phyloP scores from a whole-genome alignment of 2,329 filamentous ascomycete species.

The Immersiporthe knoxdaviesiana region DNA sequence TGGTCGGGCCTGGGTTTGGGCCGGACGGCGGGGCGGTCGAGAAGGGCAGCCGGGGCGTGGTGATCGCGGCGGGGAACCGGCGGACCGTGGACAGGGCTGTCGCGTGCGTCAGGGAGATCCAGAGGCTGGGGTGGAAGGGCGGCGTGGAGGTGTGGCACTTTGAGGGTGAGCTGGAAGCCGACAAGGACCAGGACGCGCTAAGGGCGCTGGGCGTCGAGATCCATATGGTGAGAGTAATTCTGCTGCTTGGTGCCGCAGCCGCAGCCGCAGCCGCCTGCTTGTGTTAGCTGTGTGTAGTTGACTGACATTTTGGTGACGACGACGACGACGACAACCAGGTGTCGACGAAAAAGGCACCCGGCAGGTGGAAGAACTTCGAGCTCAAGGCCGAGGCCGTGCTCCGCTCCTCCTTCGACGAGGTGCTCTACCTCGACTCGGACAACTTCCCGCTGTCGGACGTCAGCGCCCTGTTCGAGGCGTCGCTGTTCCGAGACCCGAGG shows the following conservation, averaged over 20 bases:
- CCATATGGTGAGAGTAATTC: constrained; percentile 25
- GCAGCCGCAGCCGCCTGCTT: too few species aligned
- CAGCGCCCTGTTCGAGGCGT: constrained; percentile 14
- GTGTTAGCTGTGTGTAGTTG: background rate
- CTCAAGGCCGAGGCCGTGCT: constrained; percentile 28
- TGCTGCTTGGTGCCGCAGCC: too few species aligned
- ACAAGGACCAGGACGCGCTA: constrained; percentile 16
- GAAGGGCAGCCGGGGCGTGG: constrained; percentile 22
- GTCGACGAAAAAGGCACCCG: constrained; percentile 24
- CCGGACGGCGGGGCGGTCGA: constrained; percentile 11
- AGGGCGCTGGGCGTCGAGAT: constrained; percentile 20
- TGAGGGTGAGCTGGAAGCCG: constrained; percentile 26
- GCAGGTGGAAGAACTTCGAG: constrained; percentile 30
- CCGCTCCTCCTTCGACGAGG: constrained; percentile 28
- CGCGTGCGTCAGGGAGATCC: constrained; percentile 21
- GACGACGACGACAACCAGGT: constrained; percentile 17
- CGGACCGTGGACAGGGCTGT: constrained; percentile 23
- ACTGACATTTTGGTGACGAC: too few species aligned
- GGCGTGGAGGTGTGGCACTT: constrained; percentile 28
- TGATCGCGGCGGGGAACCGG: constrained; percentile 27
- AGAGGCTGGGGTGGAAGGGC: constrained; percentile 25
- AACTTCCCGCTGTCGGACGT: constrained; percentile 26
- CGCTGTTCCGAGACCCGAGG: constrained; percentile 17
- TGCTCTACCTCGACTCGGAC: constrained; percentile 30
- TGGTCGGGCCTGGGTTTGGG: constrained; percentile 22